A percentile compares a stretch with the other conserved stretches of the same genome.
Conservation (phyloP, 78 protist genomes). For the Planoprotostelium fungivorum region DNA sequence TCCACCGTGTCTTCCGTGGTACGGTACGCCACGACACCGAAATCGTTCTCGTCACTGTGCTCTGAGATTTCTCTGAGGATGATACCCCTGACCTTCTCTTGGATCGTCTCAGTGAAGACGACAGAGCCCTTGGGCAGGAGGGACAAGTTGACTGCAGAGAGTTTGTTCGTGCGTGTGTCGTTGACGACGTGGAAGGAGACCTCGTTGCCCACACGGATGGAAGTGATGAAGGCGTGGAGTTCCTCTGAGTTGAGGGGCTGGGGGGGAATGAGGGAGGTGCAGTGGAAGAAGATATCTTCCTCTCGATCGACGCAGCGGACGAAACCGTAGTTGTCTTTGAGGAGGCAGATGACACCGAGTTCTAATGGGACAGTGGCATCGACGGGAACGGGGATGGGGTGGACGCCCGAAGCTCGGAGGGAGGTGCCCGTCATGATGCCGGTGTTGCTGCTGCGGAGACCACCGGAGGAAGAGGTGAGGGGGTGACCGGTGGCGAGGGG, state of each 20-base stretch:
- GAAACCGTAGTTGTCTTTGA: not conserved
- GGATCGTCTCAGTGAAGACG: not conserved
- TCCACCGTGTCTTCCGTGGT: not conserved
- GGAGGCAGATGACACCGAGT: not conserved
- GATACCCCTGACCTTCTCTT: not conserved
- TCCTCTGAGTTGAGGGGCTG: not conserved
- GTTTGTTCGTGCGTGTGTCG: not conserved
- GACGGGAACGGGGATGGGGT: not conserved
- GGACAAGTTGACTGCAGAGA: not conserved
- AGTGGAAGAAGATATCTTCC: not conserved
- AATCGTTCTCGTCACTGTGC: not conserved
- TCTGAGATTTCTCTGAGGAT: not conserved
- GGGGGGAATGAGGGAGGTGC: not conserved
- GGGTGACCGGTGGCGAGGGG: not conserved
- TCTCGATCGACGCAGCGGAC: not conserved
- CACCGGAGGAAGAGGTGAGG: not conserved
- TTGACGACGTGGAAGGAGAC: not conserved
- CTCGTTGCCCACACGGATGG: not conserved
- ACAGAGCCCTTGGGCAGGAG: not conserved
- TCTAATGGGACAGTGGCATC: not conserved
- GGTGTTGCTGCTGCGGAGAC: not conserved
- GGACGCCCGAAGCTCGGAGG: not conserved
- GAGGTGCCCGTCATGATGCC: not conserved
- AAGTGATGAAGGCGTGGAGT: not conserved
- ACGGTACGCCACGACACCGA: not conserved